Evolutionary conservation across 257 asterid species (phyloP), one percentile per base, ranked within the genome.

Genomic region (Asclepias syriaca): DNA sequence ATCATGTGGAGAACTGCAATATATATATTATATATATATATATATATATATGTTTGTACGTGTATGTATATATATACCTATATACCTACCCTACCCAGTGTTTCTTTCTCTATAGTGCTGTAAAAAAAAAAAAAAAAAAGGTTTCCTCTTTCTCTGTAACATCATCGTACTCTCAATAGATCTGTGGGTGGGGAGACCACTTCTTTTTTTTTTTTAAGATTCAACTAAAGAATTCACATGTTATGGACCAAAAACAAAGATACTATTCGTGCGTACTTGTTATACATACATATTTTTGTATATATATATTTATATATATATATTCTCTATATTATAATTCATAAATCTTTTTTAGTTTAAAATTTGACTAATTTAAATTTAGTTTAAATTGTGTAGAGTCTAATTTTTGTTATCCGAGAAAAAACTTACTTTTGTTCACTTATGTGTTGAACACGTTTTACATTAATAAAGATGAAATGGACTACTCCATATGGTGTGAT

Each of bases 201-300:
- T 24, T 29, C 16, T 64, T 24, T 18, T 43, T 29, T 34, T 63
- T 24, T 18, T 43, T 37, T 50, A 37, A 39, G 68, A 64, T 64
- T 64, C 68, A 64, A 64, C 68, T 16, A 37, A 64, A 15, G 50
- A 64, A 37, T 64, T 64, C 68, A 64, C 50, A 64, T 64, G 68
- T 3, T 6, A 64, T 64, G 68, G 68, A 64, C 68, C 49, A 53
- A 49, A 60, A 37, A 63, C 13, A 6, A 61, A 61, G 37, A 9
- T 24, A 56, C 12, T 43, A 43, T 43, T 0, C 48, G 11, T n/a
- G 5, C 32, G 32, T n/a, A 54, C 59, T 54, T 43, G 48, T 54
- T 14, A 48, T 48, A 14, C 11, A 48, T 48, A 1, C 10, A 1
- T 5, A 16, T 18, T 18, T 55, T 9, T n/a, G 4, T 8, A 8